A percentile compares a stretch with the other conserved stretches of the same genome.
Evolutionary conservation across 2,329 filamentous ascomycete genomes (phyloP).

Genomic region (Nigrospora sphaerica): DNA sequence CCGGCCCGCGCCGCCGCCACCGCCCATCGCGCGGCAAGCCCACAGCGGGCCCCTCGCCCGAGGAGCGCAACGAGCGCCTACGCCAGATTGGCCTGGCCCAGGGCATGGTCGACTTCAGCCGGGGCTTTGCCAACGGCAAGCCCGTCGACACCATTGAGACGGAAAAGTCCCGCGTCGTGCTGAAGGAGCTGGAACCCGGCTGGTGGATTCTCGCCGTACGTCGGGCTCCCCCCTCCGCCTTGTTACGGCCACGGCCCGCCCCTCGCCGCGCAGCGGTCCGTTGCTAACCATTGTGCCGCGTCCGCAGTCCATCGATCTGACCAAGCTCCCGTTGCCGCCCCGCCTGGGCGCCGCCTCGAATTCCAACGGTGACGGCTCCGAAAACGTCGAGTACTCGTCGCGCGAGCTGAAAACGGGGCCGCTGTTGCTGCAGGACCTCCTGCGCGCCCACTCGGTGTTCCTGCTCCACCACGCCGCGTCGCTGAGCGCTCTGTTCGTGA

Average conservation of each 20-base stretch:
- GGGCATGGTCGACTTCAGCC: conserved; percentile 90
- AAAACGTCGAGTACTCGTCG: conserved; percentile 71
- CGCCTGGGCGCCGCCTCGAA: conserved; percentile 29
- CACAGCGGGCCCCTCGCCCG: conserved; percentile 39
- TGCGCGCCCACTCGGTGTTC: conserved; percentile 78
- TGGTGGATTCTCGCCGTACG: conserved; percentile 92
- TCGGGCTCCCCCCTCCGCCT: conserved; percentile 20
- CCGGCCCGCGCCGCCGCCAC: conserved; percentile 32
- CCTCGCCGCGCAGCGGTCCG: conserved; percentile 1
- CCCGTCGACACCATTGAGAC: conserved; percentile 84
- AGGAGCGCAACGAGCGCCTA: conserved; percentile 77
- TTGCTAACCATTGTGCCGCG: conserved; percentile 3
- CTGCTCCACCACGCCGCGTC: conserved; percentile 79
- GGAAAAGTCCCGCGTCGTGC: conserved; percentile 74
- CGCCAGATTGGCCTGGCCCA: conserved; percentile 93
- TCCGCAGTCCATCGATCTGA: conserved; percentile 70
- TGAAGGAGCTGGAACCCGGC: conserved; percentile 79
- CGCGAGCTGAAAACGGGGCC: conserved; percentile 80
- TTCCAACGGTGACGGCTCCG: conserved; percentile 30
- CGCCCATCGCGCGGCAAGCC: conserved; percentile 29
- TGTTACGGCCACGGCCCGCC: no score
- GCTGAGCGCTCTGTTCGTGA: conserved; percentile 62
- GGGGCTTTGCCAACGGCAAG: conserved; percentile 73
- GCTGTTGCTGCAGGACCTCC: conserved; percentile 71
- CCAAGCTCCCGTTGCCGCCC: conserved; percentile 58